Evolutionary conservation across 306 rosid species (phyloP).

Genomic region (Fragaria iinumae): DNA sequence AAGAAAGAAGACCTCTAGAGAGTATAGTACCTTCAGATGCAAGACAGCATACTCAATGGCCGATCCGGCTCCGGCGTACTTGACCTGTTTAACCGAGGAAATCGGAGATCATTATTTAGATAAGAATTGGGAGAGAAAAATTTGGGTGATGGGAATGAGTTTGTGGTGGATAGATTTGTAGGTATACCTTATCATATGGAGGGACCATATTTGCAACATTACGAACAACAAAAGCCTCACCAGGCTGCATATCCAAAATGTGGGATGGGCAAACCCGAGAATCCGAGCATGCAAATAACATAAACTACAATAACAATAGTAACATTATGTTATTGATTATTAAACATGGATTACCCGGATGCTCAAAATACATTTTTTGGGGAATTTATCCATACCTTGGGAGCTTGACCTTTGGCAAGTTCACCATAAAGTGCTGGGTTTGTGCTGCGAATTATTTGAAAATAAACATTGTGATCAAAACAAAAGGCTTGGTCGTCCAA

Average conservation of each 20-base stretch:
- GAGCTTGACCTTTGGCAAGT: conserved; percentile 93
- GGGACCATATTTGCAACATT: conserved; percentile 97
- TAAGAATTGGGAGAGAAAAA: background rate
- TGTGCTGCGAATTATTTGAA: conserved; percentile 38
- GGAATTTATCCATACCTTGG: conserved; percentile 48
- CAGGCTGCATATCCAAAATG: conserved; percentile 88
- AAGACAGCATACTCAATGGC: conserved; percentile 88
- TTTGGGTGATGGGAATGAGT: background rate
- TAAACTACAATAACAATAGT: conserved; percentile 46
- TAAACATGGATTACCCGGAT: background rate
- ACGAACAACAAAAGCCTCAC: conserved; percentile 96
- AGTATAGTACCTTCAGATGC: conserved; percentile 72
- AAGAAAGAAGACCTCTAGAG: background rate
- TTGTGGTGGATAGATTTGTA: background rate
- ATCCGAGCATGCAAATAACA: conserved; percentile 98
- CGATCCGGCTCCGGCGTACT: conserved; percentile 65
- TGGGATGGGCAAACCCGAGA: conserved; percentile 99
- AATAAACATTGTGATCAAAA: conserved; percentile 13
- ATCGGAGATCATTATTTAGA: background rate
- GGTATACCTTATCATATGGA: conserved; percentile 68
- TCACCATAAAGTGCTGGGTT: conserved; percentile 79
- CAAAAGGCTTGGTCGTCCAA: background rate
- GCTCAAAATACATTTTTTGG: background rate
- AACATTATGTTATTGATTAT: background rate
- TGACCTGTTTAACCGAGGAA: conserved; percentile 12